A percentile compares a stretch with the other conserved stretches of the same genome.
phyloP scores from a whole-genome alignment of 2,329 filamentous ascomycete genomes.

The Hypocreales sp. region DNA sequence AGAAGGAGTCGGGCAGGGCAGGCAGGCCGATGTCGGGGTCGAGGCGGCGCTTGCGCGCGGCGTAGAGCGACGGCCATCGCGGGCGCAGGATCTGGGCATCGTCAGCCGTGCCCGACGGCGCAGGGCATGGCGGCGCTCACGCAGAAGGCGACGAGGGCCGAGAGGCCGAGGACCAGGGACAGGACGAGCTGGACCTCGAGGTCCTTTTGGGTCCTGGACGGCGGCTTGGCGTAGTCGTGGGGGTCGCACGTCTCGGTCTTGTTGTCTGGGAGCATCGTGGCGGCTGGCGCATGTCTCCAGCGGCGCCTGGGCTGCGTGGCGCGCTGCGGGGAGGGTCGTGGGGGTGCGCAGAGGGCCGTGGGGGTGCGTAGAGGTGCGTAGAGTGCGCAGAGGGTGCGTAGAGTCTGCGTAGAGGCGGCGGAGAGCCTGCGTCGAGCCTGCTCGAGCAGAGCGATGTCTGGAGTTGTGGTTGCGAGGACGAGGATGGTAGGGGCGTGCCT shows the following conservation, averaged over 20 bases:
- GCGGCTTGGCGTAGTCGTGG: conserved; percentile 9
- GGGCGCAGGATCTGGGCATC: conserved; percentile 59
- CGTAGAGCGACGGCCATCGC: conserved; percentile 83
- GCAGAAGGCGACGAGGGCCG: conserved; percentile 64
- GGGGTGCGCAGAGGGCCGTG: too few relatives aligned
- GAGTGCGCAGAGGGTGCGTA: too few relatives aligned
- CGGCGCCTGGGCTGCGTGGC: too few relatives aligned
- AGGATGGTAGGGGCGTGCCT: too few relatives aligned
- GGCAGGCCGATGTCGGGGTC: conserved; percentile 48
- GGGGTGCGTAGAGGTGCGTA: too few relatives aligned
- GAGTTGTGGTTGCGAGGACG: too few relatives aligned
- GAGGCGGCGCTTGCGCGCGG: conserved; percentile 67
- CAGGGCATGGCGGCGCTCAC: conserved; percentile 24
- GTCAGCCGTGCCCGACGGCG: conserved; percentile 2
- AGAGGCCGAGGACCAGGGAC: conserved; percentile 52
- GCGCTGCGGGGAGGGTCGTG: too few relatives aligned
- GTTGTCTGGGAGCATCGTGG: conserved; percentile 2
- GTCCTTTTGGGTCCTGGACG: conserved; percentile 21
- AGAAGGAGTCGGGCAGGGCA: conserved; percentile 64
- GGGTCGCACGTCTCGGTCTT: conserved; percentile 9
- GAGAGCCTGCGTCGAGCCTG: too few relatives aligned
- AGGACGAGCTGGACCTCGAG: conserved; percentile 53
- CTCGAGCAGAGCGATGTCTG: too few relatives aligned
- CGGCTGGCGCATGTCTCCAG: conserved; percentile 1
- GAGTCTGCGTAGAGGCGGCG: too few relatives aligned